phyloP scores from a whole-genome alignment of 208 protist genomes.

The Trypanosoma mega region DNA sequence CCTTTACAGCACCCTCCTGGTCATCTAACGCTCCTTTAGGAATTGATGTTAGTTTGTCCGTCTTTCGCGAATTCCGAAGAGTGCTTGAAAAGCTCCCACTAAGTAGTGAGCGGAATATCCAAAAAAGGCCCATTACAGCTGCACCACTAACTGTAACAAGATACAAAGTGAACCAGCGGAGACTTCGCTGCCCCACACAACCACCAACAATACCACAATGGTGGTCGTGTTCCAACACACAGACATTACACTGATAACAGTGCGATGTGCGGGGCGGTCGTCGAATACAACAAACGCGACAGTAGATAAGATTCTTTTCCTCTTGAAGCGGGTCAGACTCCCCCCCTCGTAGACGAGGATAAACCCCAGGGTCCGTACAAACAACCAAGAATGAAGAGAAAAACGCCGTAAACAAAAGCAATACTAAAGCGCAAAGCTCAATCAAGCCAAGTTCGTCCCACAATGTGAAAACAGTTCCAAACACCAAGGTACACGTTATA shows the following conservation, averaged over 20 bases:
- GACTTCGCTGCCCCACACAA: conserved; percentile 71
- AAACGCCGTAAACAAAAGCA: conserved; percentile 44
- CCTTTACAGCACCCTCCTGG: conserved; percentile 7
- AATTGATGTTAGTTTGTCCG: background rate
- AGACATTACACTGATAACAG: conserved; percentile 82
- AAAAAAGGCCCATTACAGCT: conserved; percentile 33
- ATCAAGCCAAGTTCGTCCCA: conserved; percentile 39
- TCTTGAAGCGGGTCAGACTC: conserved; percentile 62
- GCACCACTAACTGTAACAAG: conserved; percentile 35
- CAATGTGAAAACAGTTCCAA: conserved; percentile 48
- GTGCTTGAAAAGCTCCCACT: background rate
- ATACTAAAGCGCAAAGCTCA: conserved; percentile 39
- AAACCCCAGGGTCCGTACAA: conserved; percentile 58
- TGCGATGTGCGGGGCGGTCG: conserved; percentile 61
- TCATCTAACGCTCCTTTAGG: background rate
- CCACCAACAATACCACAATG: conserved; percentile 76
- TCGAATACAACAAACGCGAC: conserved; percentile 51
- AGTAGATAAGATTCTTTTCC: conserved; percentile 36
- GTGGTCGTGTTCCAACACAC: conserved; percentile 81
- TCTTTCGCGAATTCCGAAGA: background rate
- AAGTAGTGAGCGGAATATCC: conserved; percentile 33
- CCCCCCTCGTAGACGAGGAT: conserved; percentile 47
- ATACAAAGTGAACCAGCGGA: conserved; percentile 80
- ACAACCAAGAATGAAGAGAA: conserved; percentile 46
- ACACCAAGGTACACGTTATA: conserved; percentile 48